Evolutionary conservation across 352 stramenopile species (phyloP), one percentile per base, ranked within the genome.

Genomic region (Phytophthora europaea): DNA sequence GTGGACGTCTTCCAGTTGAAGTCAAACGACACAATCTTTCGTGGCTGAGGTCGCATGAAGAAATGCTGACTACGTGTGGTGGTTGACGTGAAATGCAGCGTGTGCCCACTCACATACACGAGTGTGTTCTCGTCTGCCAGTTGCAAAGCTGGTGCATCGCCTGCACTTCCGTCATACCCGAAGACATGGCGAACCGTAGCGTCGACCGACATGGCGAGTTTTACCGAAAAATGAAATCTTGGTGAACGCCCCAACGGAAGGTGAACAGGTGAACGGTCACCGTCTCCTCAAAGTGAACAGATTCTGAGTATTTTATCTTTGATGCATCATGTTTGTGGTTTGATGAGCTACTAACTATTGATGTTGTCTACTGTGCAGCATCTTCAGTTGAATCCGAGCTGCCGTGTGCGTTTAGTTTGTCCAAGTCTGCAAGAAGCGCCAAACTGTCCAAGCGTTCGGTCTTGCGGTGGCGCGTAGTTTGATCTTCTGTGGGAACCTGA

Each of bases 121-220:
- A 93, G 63, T 34, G 85, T 94, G 72, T 86, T 76, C 62, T 94
- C 87, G 66, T 95, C 85, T 56, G 80, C 83, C 51, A 95, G 79
- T 53, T 91, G 81, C 45, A 95, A 57, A 55, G 74, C 61, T 43
- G 72, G 62, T 13, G 64, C 59, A 36, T 73, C 51, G 12, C 64
- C 71, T 6, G 54, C 23, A 51, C 53, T 36, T 13, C 85, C 83
- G 43, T 78, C 78, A 57, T 93, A 93, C 16, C 81, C 85, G 63
- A 95, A 92, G 31, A 81, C 84, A 57, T 95, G 87, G 31, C 80
- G 84, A 65, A 80, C 70, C 1, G 79, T 87, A 63, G 79, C 83
- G 63, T 94, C 88, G 28, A 95, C 75, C 47, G 75, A 82, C 72
- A 82, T 82, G 33, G 26, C n/a, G 3, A 12, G 2, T 53, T 55